Evolutionary conservation across 768 basidiomycete species (phyloP).

Genomic region (Podaxis rugospora): DNA sequence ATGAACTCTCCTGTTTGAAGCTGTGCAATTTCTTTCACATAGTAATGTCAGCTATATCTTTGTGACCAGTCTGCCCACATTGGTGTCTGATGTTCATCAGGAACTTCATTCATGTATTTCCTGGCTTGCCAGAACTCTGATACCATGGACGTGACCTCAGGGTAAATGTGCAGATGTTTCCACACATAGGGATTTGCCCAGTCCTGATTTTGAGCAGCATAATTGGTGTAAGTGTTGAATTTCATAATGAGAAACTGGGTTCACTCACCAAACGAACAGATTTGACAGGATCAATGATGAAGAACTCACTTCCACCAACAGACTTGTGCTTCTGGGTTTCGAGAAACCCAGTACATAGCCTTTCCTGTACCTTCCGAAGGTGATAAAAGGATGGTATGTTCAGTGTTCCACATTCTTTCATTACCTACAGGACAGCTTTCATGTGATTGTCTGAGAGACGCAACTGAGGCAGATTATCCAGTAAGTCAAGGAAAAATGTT

Average conservation of each 20-base stretch:
- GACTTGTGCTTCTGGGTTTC: constrained; percentile 18
- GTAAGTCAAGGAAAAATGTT: too few relatives aligned
- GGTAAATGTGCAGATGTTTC: constrained; percentile 20
- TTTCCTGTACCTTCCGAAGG: constrained; percentile 21
- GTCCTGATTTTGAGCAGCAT: constrained; percentile 16
- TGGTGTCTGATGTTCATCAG: constrained; percentile 14
- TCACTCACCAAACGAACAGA: constrained; percentile 16
- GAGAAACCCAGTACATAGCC: constrained; percentile 15
- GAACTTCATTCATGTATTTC: constrained; percentile 20
- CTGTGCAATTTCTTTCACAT: constrained; percentile 20
- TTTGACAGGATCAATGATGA: constrained; percentile 18
- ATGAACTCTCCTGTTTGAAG: constrained; percentile 13
- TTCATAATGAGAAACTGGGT: too few relatives aligned
- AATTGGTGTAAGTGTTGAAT: not conserved
- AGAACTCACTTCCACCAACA: constrained; percentile 24
- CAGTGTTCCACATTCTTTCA: constrained; percentile 24
- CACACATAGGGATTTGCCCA: constrained; percentile 23
- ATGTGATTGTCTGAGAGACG: constrained; percentile 30
- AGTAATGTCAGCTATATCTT: constrained; percentile 16
- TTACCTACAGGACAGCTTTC: constrained; percentile 26
- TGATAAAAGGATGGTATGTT: constrained; percentile 25
- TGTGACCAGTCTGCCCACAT: constrained; percentile 24
- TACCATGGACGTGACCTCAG: constrained; percentile 16
- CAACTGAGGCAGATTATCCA: too few relatives aligned
- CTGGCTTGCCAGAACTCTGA: constrained; percentile 24